Percentiles rank a stretch among this genome's conserved stretches.
Conservation (phyloP, 108 stramenopile genomes). For the Skeletonema potamos region DNA sequence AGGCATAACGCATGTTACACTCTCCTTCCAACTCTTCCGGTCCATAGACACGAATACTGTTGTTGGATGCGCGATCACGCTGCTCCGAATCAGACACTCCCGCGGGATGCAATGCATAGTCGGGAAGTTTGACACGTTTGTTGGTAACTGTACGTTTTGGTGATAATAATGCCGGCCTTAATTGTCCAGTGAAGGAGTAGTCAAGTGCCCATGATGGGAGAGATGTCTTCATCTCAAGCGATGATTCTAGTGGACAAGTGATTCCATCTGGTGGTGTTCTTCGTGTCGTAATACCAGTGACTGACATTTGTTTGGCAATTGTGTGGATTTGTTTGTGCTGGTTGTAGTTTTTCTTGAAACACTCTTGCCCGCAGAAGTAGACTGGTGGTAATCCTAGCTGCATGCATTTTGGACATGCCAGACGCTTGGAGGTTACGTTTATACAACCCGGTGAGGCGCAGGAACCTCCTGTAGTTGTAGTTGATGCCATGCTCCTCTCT, state of each 20-base stretch:
- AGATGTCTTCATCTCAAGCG: constrained; percentile 47
- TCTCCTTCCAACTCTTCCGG: constrained; percentile 86
- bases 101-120: constrained; percentile 79
- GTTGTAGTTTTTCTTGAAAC: constrained; percentile 83
- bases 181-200: constrained; percentile 67
- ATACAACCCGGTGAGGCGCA: constrained; percentile 78
- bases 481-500: not conserved
- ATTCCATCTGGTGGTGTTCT: constrained; percentile 68
- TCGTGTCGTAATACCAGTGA: constrained; percentile 44
- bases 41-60: constrained; percentile 77
- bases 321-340: constrained; percentile 82
- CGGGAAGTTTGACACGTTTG: constrained; percentile 63
- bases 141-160: constrained; percentile 67
- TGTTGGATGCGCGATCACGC: constrained; percentile 66
- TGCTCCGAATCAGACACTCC: constrained; percentile 74
- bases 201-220: constrained; percentile 69
- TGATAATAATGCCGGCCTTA: constrained; percentile 71
- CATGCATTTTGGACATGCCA: constrained; percentile 92
- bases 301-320: constrained; percentile 70
- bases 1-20: constrained; percentile 85
- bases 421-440: constrained; percentile 54
- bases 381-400: constrained; percentile 73
- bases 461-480: not conserved
- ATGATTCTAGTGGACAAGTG: constrained; percentile 59
- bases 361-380: constrained; percentile 86